phyloP scores from a whole-genome alignment of 805 yeast genomes.

The Candida schatavii region DNA sequence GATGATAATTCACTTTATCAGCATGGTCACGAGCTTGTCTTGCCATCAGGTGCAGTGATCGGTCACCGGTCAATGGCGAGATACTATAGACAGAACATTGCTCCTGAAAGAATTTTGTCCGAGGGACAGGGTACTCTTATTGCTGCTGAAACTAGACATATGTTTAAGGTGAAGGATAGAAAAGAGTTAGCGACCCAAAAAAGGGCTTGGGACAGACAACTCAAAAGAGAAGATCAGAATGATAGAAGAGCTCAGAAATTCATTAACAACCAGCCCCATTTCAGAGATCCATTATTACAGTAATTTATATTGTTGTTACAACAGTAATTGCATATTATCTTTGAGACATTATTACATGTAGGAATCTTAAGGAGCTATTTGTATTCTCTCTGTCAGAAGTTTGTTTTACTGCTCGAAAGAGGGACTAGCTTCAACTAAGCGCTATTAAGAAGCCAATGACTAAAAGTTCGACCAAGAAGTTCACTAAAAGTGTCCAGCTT shows the following conservation, averaged over 20 bases:
- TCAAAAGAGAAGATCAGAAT: slow-evolving; percentile 47
- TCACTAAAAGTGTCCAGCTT: slow-evolving; percentile 64
- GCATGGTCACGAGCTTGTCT: slow-evolving; percentile 37
- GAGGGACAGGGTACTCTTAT: slow-evolving; percentile 50
- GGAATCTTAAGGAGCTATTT: too few species aligned
- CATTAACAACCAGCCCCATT: slow-evolving; percentile 79
- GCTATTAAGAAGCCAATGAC: slow-evolving; percentile 47
- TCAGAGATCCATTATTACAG: slow-evolving; percentile 30
- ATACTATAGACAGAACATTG: slow-evolving; percentile 42
- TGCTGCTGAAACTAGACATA: slow-evolving; percentile 52
- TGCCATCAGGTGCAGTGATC: slow-evolving; percentile 41
- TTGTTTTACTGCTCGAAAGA: too few species aligned
- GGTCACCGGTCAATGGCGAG: slow-evolving; percentile 44
- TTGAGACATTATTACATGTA: too few species aligned
- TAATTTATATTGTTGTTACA: background rate
- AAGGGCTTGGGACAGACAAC: slow-evolving; percentile 59
- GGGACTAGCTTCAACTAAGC: background rate
- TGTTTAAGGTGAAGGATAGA: slow-evolving; percentile 39
- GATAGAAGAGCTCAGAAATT: slow-evolving; percentile 64
- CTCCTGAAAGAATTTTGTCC: slow-evolving; percentile 40
- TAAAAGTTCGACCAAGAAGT: slow-evolving; percentile 37
- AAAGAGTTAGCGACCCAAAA: slow-evolving; percentile 41
- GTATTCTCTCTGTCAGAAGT: too few species aligned
- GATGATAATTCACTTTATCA: slow-evolving; percentile 28
- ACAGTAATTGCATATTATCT: background rate